Evolutionary conservation across 305 asterid genomes (phyloP).

Genomic region (Rubia peregrina): DNA sequence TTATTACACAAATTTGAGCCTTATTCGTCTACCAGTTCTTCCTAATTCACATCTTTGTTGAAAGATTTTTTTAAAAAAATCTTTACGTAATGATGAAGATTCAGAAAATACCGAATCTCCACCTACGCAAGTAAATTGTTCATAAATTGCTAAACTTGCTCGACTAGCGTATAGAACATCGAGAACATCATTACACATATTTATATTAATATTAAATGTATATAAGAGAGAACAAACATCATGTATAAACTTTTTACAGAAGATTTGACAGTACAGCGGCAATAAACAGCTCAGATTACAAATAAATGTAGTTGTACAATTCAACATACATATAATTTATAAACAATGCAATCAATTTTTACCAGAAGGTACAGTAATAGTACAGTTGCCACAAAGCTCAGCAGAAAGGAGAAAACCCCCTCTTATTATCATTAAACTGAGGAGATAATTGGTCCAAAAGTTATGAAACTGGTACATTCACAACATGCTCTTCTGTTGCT

Average conservation of each 20-base stretch:
- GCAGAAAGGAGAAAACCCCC: conserved; percentile 8
- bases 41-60: no score
- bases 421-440: conserved; percentile 17
- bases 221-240: background rate
- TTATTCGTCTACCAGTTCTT: no score
- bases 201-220: no score
- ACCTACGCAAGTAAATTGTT: no score
- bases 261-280: background rate
- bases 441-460: background rate
- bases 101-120: no score
- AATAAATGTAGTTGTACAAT: conserved; percentile 7
- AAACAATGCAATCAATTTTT: background rate
- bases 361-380: background rate
- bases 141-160: no score
- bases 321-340: background rate
- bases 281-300: background rate
- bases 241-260: background rate
- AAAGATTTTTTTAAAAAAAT: no score
- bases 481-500: conserved; percentile 20
- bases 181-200: no score
- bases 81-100: accelerated
- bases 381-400: background rate
- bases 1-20: no score
- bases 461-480: conserved; percentile 24
- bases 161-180: no score